Evolutionary conservation across 1,284 basidiomycete genomes (phyloP).

Genomic region (Thelephora terrestris): DNA sequence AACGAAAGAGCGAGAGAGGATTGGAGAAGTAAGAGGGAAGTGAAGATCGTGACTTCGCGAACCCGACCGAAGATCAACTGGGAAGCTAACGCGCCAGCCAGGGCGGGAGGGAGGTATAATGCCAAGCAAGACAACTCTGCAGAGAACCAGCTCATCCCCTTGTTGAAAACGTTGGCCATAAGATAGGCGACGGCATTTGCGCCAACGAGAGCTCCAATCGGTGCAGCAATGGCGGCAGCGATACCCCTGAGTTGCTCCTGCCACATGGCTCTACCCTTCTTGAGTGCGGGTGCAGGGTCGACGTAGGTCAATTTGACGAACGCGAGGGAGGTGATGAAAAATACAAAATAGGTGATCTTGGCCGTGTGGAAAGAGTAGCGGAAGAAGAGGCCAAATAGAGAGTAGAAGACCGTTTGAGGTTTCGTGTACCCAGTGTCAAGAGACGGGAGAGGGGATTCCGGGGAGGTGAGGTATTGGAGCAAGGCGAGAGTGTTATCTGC

Average conservation of each 20-base stretch:
- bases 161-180: constrained; percentile 57
- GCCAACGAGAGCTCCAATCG: constrained; percentile 48
- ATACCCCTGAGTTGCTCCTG: constrained; percentile 31
- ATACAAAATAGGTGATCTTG: constrained; percentile 54
- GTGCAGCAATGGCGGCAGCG: constrained; percentile 34
- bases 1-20: constrained; percentile 37
- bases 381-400: constrained; percentile 59
- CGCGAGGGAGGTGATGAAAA: constrained; percentile 37
- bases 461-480: constrained; percentile 67
- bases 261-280: constrained; percentile 28
- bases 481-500: constrained; percentile 85
- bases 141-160: constrained; percentile 72
- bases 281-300: constrained; percentile 26
- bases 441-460: constrained; percentile 51
- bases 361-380: constrained; percentile 69
- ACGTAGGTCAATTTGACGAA: constrained; percentile 29
- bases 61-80: constrained; percentile 43
- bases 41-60: constrained; percentile 53
- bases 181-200: constrained; percentile 69
- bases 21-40: constrained; percentile 53
- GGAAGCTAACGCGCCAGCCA: constrained; percentile 49
- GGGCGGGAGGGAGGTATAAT: constrained; percentile 72
- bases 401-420: constrained; percentile 71
- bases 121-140: constrained; percentile 62
- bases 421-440: constrained; percentile 45